Base-by-base conservation (phyloP, 2,329 filamentous ascomycete species). In the Westerdykella sp. region DNA sequence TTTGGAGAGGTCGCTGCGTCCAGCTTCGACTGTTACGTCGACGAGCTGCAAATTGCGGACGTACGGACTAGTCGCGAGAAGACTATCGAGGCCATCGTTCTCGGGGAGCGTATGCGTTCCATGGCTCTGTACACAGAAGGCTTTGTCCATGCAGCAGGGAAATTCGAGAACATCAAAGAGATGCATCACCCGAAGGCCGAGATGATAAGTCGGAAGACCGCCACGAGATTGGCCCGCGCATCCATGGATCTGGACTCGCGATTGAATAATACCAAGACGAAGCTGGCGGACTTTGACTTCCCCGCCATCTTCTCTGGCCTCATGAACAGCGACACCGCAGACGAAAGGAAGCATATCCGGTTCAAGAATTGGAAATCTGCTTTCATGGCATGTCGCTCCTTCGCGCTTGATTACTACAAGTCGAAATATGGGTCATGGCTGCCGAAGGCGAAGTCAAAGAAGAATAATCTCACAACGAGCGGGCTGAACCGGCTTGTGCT, bases 211-310 rank as follows among this genome's bases (percentile, higher is more conserved):
- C 66, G 73, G 0, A 76, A 79, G 48, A 95, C 90, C 0, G 79
- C 81, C 37, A 85, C 87, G 54, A 80, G 86, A n/a, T 73, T 97
- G 6, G 87, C 93, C 58, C 80, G 87, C 47, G 85, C 89, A 1
- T 81, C 85, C 39, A 76, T 95, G 54, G 89, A 95, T 56, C 74
- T 97, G 3, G 75, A 84, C 28, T 82, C 80, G 47, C 80, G 88
- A 15, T 78, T 87, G 46, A 77, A 81, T 48, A 82, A 77, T 41
- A 79, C 89, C 51, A 84, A 86, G 50, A 70, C 73, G 25, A 83
- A 86, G 35, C 72, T 97, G n/a, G 81, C 86, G 45, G 81, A 88
- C 48, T 97, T 97, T 54, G 87, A 96, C 25, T 96, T 95, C 55
- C 89, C 90, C 0, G 85, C 87, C 0, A 72, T 97, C 5, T 97